phyloP scores from a whole-genome alignment of 225 moss, liverwort and hornwort species.

The Asterella californica region DNA sequence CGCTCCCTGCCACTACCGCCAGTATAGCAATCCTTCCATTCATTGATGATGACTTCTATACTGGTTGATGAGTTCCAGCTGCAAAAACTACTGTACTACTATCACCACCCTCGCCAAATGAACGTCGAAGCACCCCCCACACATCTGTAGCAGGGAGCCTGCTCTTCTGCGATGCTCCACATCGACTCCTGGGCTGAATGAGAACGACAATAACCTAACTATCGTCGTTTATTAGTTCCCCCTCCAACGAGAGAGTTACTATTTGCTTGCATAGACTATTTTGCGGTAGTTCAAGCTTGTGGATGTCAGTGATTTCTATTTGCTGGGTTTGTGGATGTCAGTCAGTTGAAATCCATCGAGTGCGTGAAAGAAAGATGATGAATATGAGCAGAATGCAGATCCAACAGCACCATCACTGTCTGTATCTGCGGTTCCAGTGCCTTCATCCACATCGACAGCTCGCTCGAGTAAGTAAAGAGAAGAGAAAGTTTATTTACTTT shows the following conservation, averaged over 20 bases:
- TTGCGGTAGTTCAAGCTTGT: neutral
- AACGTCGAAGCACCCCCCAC: neutral
- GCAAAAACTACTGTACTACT: neutral
- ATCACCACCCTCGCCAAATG: neutral
- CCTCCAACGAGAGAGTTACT: neutral
- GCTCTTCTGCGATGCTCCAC: neutral
- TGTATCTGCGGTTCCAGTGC: too few species aligned
- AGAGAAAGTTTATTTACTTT: too few species aligned
- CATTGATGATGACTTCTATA: constrained; percentile 1
- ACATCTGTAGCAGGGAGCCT: neutral
- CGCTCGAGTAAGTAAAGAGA: too few species aligned
- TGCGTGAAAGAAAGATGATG: too few species aligned
- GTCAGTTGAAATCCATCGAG: too few species aligned
- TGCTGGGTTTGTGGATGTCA: neutral
- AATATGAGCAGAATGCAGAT: too few species aligned
- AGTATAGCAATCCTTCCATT: neutral
- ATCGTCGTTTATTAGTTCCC: neutral
- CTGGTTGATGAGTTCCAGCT: neutral
- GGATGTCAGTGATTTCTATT: neutral
- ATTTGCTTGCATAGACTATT: neutral
- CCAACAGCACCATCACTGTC: too few species aligned
- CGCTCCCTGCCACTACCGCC: neutral
- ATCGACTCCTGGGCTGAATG: neutral
- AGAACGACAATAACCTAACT: neutral
- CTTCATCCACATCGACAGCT: too few species aligned